Evolutionary conservation across 768 basidiomycete species (phyloP).

Genomic region (Fistulinella prunicolor): DNA sequence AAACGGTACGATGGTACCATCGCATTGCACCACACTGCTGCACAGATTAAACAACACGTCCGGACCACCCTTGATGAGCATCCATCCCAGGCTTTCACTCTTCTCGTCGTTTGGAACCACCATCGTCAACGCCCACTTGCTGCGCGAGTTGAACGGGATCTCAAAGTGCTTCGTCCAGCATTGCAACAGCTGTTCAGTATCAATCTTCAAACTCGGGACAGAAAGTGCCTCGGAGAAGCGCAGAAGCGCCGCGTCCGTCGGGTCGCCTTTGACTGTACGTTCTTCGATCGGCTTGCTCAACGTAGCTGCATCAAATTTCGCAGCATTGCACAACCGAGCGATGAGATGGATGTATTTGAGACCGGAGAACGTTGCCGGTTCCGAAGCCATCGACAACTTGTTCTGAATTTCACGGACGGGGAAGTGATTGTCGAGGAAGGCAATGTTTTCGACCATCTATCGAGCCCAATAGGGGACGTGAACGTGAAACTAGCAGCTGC

Average conservation of each 20-base stretch:
- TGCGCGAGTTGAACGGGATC: constrained; percentile 47
- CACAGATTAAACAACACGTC: constrained; percentile 48
- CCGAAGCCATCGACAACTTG: constrained; percentile 7
- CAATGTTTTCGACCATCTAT: constrained; percentile 39
- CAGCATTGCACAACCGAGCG: constrained; percentile 54
- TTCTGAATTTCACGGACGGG: constrained; percentile 12
- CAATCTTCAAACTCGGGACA: constrained; percentile 17
- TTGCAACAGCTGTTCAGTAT: constrained; percentile 15
- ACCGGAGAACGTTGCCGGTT: constrained; percentile 10
- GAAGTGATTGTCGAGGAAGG: constrained; percentile 33
- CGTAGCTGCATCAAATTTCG: constrained; percentile 42
- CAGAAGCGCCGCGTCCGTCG: constrained; percentile 52
- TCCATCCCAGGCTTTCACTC: constrained; percentile 19
- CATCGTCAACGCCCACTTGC: constrained; percentile 56
- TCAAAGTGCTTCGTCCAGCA: constrained; percentile 30
- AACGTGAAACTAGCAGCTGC: too few species aligned
- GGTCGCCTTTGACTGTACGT: constrained; percentile 41
- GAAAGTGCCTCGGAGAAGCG: constrained; percentile 41
- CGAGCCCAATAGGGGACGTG: not conserved
- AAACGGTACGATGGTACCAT: constrained; percentile 34
- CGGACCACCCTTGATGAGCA: constrained; percentile 58
- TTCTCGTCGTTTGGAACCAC: constrained; percentile 15
- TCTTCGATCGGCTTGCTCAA: constrained; percentile 28
- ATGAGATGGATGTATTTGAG: constrained; percentile 34
- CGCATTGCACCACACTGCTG: constrained; percentile 29